Evolutionary conservation across 1,284 basidiomycete genomes (phyloP), one percentile per base, ranked within the genome.

Genomic region (Naganishia sp.): DNA sequence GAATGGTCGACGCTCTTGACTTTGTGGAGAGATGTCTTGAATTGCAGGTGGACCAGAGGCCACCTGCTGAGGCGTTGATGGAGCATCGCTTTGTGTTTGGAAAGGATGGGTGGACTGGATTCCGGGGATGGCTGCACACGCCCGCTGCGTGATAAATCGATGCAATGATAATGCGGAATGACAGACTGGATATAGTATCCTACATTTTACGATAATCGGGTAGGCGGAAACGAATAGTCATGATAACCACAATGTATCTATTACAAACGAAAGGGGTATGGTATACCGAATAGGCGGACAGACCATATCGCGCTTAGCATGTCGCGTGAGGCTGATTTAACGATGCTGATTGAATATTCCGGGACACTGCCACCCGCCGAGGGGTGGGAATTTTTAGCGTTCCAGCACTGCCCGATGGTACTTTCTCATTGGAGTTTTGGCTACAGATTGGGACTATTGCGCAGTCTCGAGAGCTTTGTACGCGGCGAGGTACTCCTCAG

Each of bases 21-120:
- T 66, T 69, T 28, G 77, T 80, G n/a, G 72, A 70, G 68, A 67
- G 75, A 47, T 80, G 79, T 70, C 68, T 80, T 54, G 74, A 78
- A 67, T 67, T 75, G 52, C 72, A 77, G 23, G 61, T 71, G 21
- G 67, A 25, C 10, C 74, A 79, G 60, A 67, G 79, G 58, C 77
- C 79, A 1, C 73, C 74, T 9, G 77, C 79, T 21, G 78, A 79
- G 47, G 65, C 68, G 51, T 55, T 80, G 45, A 72, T 75, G 35
- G 57, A 70, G 32, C 79, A 80, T 72, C 57, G 72, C 21, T 80
- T 77, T 63, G 67, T 80, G 47, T 67, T 65, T 10, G 79, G 78
- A 6, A 43, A 58, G 13, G 72, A 65, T 18, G 78, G 78, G 0
- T 79, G 79, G 79, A 64, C 60, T 9, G 79, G 79, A 6, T 68